phyloP scores from a whole-genome alignment of 106 monocot species.

The Gastrodia elata region DNA sequence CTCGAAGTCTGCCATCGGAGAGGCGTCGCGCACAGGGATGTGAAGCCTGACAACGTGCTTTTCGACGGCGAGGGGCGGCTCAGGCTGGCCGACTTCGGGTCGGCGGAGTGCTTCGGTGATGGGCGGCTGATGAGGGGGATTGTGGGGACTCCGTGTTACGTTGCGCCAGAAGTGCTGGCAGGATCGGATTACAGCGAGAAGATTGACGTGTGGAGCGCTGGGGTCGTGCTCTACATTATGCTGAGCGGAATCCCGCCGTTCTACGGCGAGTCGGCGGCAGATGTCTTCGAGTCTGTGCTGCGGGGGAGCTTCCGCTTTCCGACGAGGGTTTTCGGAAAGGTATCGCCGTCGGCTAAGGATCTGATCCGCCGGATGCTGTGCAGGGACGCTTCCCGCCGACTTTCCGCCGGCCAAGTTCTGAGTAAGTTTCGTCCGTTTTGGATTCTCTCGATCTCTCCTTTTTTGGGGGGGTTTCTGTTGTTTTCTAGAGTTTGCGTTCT shows the following conservation, averaged over 20 bases:
- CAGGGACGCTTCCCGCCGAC: constrained; percentile 42
- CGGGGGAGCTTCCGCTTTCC: constrained; percentile 76
- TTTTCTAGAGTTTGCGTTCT: background rate
- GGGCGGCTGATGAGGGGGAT: constrained; percentile 40
- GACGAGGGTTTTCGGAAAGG: constrained; percentile 23
- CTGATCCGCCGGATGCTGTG: constrained; percentile 71
- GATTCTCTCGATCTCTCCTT: background rate
- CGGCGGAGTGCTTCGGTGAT: constrained; percentile 44
- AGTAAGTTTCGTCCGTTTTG: constrained; percentile 23
- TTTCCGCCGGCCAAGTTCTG: constrained; percentile 80
- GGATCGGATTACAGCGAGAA: constrained; percentile 68
- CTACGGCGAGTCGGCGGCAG: constrained; percentile 49
- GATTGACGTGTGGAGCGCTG: constrained; percentile 89
- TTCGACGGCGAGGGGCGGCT: constrained; percentile 34
- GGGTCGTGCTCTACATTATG: constrained; percentile 65
- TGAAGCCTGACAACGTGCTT: constrained; percentile 78
- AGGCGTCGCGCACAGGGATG: constrained; percentile 62
- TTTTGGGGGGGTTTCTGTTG: background rate
- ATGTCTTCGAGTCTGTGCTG: constrained; percentile 65
- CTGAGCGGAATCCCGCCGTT: constrained; percentile 60
- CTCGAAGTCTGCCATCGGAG: constrained; percentile 43
- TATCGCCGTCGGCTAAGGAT: constrained; percentile 74
- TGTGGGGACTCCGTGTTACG: constrained; percentile 78
- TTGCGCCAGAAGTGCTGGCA: constrained; percentile 70
- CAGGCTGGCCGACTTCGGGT: constrained; percentile 68